A percentile compares a stretch with the other conserved stretches of the same genome.
These are phyloP conservation scores for Pseudogymnoascus sp. DNA, from an alignment of 2,329 filamentous ascomycete species.

Conservation along the genomic window DNA sequence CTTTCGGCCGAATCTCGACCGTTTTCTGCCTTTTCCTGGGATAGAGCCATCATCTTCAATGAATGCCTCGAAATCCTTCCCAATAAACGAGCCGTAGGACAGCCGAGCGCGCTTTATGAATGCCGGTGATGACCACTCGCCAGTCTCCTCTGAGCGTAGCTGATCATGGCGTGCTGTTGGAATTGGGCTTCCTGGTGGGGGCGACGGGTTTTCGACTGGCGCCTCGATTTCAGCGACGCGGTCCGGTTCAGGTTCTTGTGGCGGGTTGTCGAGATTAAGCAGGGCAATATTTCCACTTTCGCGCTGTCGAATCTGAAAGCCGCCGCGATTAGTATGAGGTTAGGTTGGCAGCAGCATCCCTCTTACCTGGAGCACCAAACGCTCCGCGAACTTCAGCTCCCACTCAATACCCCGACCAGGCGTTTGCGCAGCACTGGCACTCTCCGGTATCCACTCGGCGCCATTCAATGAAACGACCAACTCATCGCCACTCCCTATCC, in stretches of 20 bases:
- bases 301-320: conserved; percentile 36
- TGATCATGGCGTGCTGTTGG: conserved; percentile 29
- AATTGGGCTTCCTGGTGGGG: conserved; percentile 17
- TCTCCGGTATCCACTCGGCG: conserved; percentile 47
- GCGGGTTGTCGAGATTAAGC: conserved; percentile 47
- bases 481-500: conserved; percentile 71
- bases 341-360: conserved; percentile 7
- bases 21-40: conserved; percentile 58
- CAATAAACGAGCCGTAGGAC: conserved; percentile 61
- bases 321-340: conserved; percentile 16
- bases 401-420: conserved; percentile 49
- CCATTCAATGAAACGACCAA: conserved; percentile 63
- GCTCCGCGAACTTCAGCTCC: conserved; percentile 49
- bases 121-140: conserved; percentile 67
- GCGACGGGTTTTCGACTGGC: conserved; percentile 22
- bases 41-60: conserved; percentile 57
- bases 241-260: conserved; percentile 18
- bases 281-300: conserved; percentile 41
- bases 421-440: conserved; percentile 34
- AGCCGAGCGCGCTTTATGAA: conserved; percentile 67
- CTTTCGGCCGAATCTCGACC: conserved; percentile 59
- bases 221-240: conserved; percentile 16
- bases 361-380: conserved; percentile 41
- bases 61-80: conserved; percentile 59
- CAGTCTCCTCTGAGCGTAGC: conserved; percentile 33